These are phyloP conservation scores for Neofusicoccum parvum DNA, from an alignment of 2,329 filamentous ascomycete species.

Conservation along the genomic window DNA sequence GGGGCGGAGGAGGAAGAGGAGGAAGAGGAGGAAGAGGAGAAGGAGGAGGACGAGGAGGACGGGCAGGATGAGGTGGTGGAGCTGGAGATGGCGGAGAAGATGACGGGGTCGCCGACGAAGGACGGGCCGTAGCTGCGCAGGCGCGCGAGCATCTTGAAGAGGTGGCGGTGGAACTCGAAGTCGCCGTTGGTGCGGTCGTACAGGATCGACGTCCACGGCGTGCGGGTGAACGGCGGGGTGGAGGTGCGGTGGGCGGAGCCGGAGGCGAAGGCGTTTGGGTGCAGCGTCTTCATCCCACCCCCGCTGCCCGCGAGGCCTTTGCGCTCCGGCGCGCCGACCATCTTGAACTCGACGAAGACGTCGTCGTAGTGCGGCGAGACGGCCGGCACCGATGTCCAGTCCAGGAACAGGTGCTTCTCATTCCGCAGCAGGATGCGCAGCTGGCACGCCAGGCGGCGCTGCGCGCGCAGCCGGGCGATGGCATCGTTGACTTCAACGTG, in stretches of 20 bases:
- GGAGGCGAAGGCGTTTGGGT: neutral
- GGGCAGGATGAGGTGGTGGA: neutral
- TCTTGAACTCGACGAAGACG: conserved; percentile 9
- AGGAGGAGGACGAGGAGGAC: neutral
- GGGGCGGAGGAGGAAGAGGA: neutral
- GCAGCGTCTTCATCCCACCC: neutral
- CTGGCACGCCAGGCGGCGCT: neutral
- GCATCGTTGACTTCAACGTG: neutral
- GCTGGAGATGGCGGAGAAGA: neutral
- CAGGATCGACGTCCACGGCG: neutral
- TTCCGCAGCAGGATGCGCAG: conserved; percentile 15
- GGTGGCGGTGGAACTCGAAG: conserved; percentile 3
- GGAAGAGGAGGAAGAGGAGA: neutral
- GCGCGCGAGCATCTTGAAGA: conserved; percentile 10
- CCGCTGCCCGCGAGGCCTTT: neutral
- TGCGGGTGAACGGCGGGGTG: no score
- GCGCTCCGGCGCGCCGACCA: neutral
- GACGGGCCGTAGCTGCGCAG: conserved; percentile 1
- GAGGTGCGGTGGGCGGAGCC: neutral
- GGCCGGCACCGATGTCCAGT: conserved; percentile 12
- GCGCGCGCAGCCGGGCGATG: neutral
- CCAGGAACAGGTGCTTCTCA: conserved; percentile 9
- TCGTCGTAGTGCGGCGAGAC: conserved; percentile 2
- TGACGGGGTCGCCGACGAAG: conserved; percentile 12
- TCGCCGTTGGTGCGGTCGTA: conserved; percentile 2